phyloP scores from a whole-genome alignment of 2,329 filamentous ascomycete species.

The Nemania diffusa region DNA sequence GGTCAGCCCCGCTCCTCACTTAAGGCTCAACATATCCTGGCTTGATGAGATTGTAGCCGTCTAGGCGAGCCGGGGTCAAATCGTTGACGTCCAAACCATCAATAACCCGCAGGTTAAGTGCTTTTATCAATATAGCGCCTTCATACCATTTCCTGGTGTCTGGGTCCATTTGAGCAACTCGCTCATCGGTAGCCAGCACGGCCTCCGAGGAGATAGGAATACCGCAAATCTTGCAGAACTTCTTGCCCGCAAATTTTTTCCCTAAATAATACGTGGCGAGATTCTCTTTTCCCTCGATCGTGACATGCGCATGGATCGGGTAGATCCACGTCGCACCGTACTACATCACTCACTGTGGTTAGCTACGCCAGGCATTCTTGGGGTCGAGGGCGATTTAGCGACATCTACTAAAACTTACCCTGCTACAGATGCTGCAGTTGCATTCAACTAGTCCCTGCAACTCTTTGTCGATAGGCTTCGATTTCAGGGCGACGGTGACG shows the following conservation, averaged over 20 bases:
- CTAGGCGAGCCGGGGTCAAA: conserved; percentile 31
- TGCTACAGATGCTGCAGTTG: conserved; percentile 61
- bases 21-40: conserved; percentile 52
- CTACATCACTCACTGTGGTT: conserved; percentile 44
- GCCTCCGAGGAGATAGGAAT: conserved; percentile 53
- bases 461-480: conserved; percentile 56
- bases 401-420: conserved; percentile 24
- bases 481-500: conserved; percentile 56
- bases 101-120: conserved; percentile 46
- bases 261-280: conserved; percentile 54
- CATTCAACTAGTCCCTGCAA: conserved; percentile 53
- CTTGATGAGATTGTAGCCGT: conserved; percentile 40
- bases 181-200: conserved; percentile 50
- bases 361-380: neutral
- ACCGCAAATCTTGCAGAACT: conserved; percentile 62
- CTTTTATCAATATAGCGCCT: conserved; percentile 32
- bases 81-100: conserved; percentile 41
- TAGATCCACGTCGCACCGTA: conserved; percentile 59
- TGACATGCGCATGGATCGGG: conserved; percentile 53
- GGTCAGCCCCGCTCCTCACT: neutral
- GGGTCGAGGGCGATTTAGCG: neutral
- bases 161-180: conserved; percentile 50
- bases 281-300: conserved; percentile 54
- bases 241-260: conserved; percentile 50
- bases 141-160: conserved; percentile 34